These are phyloP conservation scores for Chrysoporthe cubensis DNA, from an alignment of 2,329 filamentous ascomycete genomes.

Conservation along the genomic window DNA sequence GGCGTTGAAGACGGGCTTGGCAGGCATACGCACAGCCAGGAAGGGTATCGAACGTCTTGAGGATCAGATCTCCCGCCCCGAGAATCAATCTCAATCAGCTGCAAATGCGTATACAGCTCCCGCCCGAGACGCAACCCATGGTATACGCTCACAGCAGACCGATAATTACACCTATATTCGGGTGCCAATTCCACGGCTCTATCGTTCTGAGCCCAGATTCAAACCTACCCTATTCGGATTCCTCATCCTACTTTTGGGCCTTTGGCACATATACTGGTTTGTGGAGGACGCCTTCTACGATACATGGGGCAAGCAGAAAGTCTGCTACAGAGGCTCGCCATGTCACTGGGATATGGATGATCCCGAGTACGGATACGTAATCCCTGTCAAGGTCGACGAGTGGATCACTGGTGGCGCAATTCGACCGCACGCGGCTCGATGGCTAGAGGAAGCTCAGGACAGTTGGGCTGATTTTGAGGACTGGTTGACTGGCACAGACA, in stretches of 20 bases:
- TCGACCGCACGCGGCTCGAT: conserved; percentile 42
- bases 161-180: conserved; percentile 42
- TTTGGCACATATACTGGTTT: conserved; percentile 52
- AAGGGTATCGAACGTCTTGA: conserved; percentile 63
- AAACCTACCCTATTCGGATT: conserved; percentile 54
- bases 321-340: conserved; percentile 48
- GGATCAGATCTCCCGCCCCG: conserved; percentile 50
- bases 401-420: conserved; percentile 60
- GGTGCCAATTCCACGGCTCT: conserved; percentile 53
- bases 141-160: conserved; percentile 3
- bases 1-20: conserved; percentile 54
- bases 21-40: conserved; percentile 58
- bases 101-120: not conserved
- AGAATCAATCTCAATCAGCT: conserved; percentile 28
- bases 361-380: conserved; percentile 62
- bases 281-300: conserved; percentile 56
- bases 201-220: conserved; percentile 47
- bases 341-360: conserved; percentile 51
- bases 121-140: conserved; percentile 17
- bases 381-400: conserved; percentile 66
- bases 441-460: conserved; percentile 51
- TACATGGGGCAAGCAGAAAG: conserved; percentile 56
- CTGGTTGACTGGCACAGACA: conserved; percentile 45
- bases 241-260: conserved; percentile 44
- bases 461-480: conserved; percentile 53